Percentiles rank a stretch among this genome's conserved stretches.
Evolutionary conservation across 306 rosid genomes (phyloP).

Genomic region (Boehmeria nivea): DNA sequence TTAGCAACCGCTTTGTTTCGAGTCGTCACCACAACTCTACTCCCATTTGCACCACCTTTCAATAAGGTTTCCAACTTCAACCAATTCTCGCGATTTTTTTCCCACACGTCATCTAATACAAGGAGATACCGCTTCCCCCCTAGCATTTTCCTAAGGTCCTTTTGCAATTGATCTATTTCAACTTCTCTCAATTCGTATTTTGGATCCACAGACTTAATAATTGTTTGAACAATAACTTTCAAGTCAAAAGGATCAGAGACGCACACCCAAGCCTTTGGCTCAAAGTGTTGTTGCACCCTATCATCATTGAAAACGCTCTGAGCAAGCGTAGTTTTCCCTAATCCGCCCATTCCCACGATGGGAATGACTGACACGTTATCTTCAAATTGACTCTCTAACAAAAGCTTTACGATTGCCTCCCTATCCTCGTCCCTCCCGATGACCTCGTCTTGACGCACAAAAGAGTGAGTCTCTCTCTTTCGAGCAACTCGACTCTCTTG

Average conservation of each 20-base stretch:
- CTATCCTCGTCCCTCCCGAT: slow-evolving; percentile 11
- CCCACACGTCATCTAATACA: slow-evolving; percentile 13
- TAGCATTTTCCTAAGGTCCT: not conserved
- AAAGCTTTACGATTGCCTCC: not conserved
- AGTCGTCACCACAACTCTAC: slow-evolving; percentile 4
- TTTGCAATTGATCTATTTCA: not conserved
- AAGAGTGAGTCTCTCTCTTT: slow-evolving; percentile 4
- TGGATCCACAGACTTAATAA: not conserved
- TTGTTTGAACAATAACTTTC: not conserved
- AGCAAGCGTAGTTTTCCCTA: slow-evolving; percentile 15
- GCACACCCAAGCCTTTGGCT: not conserved
- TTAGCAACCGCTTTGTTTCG: not conserved
- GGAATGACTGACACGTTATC: slow-evolving; percentile 3
- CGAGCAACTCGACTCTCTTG: not conserved
- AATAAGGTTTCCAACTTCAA: not conserved
- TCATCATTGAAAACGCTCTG: not conserved
- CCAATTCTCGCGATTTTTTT: not conserved
- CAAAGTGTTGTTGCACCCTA: not conserved
- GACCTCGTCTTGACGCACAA: slow-evolving; percentile 6
- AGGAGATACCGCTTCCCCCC: not conserved
- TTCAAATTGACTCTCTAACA: not conserved
- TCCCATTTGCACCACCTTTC: not conserved
- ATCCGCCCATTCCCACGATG: slow-evolving; percentile 7
- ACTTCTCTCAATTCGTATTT: too few species aligned
- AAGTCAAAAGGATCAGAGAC: not conserved